Conservation (phyloP, 176 grass and related monocot species). For the Sorghum bicolor region Sorghum_bicolor_NCBIv3 NC_012879.2:3612501-3613000, state of each 20-base stretch:
- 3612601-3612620: constrained; percentile 95
- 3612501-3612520: constrained; percentile 77
- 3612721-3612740: not conserved
- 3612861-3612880: not conserved
- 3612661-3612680: constrained; percentile 14
- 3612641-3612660: constrained; percentile 86
- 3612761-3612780: not conserved
- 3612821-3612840: not conserved
- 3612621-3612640: constrained; percentile 98
- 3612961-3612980: not conserved
- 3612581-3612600: not conserved
- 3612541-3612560: not conserved
- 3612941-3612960: not conserved
- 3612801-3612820: not conserved
- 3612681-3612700: not conserved
- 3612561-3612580: not conserved
- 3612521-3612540: not conserved
- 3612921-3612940: not conserved
- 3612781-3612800: not conserved
- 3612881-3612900: not conserved
- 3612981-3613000: not conserved
- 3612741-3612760: not conserved
- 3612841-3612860: not conserved
- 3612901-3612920: not conserved
- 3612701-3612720: not conserved